Evolutionary conservation across 1,284 basidiomycete genomes (phyloP).

Genomic region (Ceratobasidium sp.): DNA sequence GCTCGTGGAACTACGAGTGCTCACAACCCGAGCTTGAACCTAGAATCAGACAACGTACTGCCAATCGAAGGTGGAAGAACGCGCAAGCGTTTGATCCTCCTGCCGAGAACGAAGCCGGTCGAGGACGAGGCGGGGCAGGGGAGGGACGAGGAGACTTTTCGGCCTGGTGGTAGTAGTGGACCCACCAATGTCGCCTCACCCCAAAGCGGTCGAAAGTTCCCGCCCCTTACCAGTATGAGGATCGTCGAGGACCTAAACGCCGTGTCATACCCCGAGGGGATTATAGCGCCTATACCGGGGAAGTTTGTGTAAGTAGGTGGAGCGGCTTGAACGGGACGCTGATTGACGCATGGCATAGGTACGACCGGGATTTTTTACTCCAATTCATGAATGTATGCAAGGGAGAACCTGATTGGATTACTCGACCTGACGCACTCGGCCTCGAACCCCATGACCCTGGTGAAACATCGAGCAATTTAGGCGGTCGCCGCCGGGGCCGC

Average conservation of each 20-base stretch:
- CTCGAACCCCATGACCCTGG: too few relatives aligned
- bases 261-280: conserved; percentile 84
- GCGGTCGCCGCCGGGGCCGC: too few relatives aligned
- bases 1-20: conserved; percentile 62
- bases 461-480: too few relatives aligned
- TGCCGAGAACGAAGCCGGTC: conserved; percentile 67
- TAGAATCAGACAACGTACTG: conserved; percentile 55
- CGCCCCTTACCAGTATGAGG: background rate
- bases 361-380: too few relatives aligned
- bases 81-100: conserved; percentile 79
- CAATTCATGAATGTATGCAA: too few relatives aligned
- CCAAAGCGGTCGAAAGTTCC: conserved; percentile 71
- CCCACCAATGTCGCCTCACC: conserved; percentile 54
- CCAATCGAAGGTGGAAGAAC: conserved; percentile 62
- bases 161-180: conserved; percentile 59
- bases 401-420: too few relatives aligned
- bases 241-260: conserved; percentile 83
- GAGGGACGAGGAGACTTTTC: conserved; percentile 55
- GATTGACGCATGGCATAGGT: too few relatives aligned
- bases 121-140: conserved; percentile 52
- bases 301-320: too few relatives aligned
- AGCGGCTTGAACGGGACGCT: too few relatives aligned
- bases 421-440: too few relatives aligned
- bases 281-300: conserved; percentile 55
- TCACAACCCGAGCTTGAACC: conserved; percentile 64